Conservation (phyloP, 208 protist genomes). For the Leptomonas pyrrhocoris region DNA sequence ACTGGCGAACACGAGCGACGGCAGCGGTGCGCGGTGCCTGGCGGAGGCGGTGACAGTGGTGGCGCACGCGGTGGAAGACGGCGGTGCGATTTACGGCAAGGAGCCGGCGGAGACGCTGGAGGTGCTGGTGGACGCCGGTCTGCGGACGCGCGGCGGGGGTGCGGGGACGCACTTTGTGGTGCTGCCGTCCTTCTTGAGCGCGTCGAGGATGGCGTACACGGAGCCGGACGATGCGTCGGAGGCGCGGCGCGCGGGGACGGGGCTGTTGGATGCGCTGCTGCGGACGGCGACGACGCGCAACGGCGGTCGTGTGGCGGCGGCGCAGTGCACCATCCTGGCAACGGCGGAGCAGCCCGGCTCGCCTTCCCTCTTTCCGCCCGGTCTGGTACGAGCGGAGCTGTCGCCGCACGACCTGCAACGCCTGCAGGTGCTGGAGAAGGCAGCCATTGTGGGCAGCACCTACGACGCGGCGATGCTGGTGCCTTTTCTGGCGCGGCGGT, state of each 20-base stretch:
- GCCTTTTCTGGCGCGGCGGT: too few species aligned
- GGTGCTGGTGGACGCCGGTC: neutral
- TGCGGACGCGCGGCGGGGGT: neutral
- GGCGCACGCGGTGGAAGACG: neutral
- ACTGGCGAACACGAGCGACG: too few species aligned
- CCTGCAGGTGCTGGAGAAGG: constrained; percentile 27
- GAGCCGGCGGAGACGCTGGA: neutral
- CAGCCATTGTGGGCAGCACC: constrained; percentile 6
- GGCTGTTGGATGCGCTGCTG: too few species aligned
- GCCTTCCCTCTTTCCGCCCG: neutral
- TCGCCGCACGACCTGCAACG: neutral
- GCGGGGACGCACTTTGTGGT: too few species aligned
- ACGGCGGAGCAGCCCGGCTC: neutral
- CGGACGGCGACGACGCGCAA: too few species aligned
- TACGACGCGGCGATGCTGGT: too few species aligned
- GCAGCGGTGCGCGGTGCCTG: too few species aligned
- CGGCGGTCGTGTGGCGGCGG: constrained; percentile 1
- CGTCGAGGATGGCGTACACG: too few species aligned
- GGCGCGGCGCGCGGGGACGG: too few species aligned
- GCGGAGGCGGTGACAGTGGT: too few species aligned
- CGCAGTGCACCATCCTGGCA: neutral
- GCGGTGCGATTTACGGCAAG: neutral
- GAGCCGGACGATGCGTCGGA: too few species aligned
- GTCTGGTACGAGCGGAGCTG: neutral
- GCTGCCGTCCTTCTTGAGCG: too few species aligned